Evolutionary conservation across 2,329 filamentous ascomycete species (phyloP).

Genomic region (Incumbomyces lentus): DNA sequence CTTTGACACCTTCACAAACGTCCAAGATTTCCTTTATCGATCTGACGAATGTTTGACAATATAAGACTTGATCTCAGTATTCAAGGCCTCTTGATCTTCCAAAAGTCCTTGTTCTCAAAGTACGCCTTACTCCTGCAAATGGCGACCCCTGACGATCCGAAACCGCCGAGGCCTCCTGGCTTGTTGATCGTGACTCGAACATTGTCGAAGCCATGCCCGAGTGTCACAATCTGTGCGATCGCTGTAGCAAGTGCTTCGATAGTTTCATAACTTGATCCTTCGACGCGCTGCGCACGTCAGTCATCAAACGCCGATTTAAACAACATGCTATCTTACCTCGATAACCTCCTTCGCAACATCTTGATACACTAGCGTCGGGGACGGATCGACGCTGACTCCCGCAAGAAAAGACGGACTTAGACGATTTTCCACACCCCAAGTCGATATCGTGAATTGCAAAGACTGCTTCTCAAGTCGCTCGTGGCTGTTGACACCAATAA

Average conservation of each 20-base stretch:
- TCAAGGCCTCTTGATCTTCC: slow-evolving; percentile 21
- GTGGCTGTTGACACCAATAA: slow-evolving; percentile 44
- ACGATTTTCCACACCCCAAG: slow-evolving; percentile 12
- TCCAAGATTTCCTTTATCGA: slow-evolving; percentile 19
- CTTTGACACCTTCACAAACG: slow-evolving; percentile 2
- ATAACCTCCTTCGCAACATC: slow-evolving; percentile 29
- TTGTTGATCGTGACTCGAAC: slow-evolving; percentile 41
- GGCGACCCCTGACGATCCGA: slow-evolving; percentile 39
- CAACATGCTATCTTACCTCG: slow-evolving; percentile 27
- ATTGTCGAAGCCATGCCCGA: slow-evolving; percentile 35
- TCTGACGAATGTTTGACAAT: slow-evolving; percentile 13
- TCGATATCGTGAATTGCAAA: slow-evolving; percentile 32
- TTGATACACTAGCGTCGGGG: slow-evolving; percentile 24
- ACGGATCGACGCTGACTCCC: slow-evolving; percentile 4
- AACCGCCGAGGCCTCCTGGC: slow-evolving; percentile 41
- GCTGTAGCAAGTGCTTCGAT: slow-evolving; percentile 42
- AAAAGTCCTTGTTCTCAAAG: slow-evolving; percentile 28
- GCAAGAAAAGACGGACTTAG: slow-evolving; percentile 9
- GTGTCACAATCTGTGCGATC: slow-evolving; percentile 36
- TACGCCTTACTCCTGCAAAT: slow-evolving; percentile 37
- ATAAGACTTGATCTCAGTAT: not conserved
- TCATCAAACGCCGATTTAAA: too few relatives aligned
- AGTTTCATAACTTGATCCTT: slow-evolving; percentile 39
- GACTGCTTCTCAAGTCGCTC: slow-evolving; percentile 42
- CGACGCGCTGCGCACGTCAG: slow-evolving; percentile 29